Base-by-base conservation (phyloP, 192 early-diverging fungal species). In the Coemansia guatemalensis region DNA sequence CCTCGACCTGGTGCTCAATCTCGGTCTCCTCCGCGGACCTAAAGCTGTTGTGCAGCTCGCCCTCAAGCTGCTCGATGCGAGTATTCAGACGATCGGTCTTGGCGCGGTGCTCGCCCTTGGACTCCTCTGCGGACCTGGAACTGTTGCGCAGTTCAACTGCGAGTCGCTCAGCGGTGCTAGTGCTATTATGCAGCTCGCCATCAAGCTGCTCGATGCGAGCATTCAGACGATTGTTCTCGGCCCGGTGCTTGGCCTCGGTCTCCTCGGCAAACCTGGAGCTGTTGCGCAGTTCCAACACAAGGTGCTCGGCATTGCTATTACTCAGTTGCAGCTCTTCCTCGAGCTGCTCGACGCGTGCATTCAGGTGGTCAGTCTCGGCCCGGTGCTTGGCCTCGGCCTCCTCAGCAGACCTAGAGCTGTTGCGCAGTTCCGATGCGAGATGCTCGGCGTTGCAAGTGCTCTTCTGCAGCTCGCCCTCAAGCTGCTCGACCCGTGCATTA, bases 91-190 rank as follows among this genome's bases (percentile, higher is more conserved):
- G 8, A 5, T 41, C 39, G 2, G 67, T 24, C 44, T 48, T 59
- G 32, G 55, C 50, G 14, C 24, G 29, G 49, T 78, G 62, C 62
- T 72, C 66, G 6, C 23, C 32, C n/a, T n/a, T n/a, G n/a, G n/a
- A n/a, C n/a, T n/a, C n/a, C n/a, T n/a, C n/a, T n/a, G n/a, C n/a
- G n/a, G n/a, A n/a, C n/a, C n/a, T n/a, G n/a, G n/a, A n/a, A n/a
- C n/a, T n/a, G n/a, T n/a, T n/a, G n/a, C n/a, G n/a, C n/a, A 23
- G 35, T 5, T 22, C 22, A 32, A 22, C 7, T 11, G 17, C 11
- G 4, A 32, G 30, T 5, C 8, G 30, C 3, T 32, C 30, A 8
- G 30, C 30, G 3, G 3, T 8, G 30, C 8, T 32, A 5, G 61
- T 22, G 48, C 66, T n/a, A n/a, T n/a, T n/a, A n/a, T n/a, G n/a